These are phyloP conservation scores for Coemansia sp. DNA, from an alignment of 192 early-diverging fungal species.

Conservation along the genomic window DNA sequence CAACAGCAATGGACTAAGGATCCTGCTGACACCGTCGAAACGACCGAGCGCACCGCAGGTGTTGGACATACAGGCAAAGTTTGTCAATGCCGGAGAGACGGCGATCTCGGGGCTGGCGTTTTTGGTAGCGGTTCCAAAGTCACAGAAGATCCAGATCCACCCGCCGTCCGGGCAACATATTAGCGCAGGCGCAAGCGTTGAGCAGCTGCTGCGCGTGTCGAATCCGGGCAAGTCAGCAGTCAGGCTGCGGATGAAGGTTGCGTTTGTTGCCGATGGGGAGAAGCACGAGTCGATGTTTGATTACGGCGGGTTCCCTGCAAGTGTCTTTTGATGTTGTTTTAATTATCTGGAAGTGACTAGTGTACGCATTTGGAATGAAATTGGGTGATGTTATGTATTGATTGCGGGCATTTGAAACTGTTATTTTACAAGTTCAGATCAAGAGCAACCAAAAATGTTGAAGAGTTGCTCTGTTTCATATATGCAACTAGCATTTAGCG, in stretches of 20 bases:
- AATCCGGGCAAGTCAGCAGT: conserved; percentile 72
- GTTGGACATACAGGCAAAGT: conserved; percentile 68
- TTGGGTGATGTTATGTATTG: too few relatives aligned
- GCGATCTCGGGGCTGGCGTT: conserved; percentile 70
- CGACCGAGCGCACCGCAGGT: conserved; percentile 60
- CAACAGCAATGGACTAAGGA: conserved; percentile 71
- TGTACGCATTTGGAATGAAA: too few relatives aligned
- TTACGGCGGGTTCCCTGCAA: conserved; percentile 41
- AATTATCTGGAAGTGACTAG: too few relatives aligned
- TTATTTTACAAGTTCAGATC: too few relatives aligned
- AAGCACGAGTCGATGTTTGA: conserved; percentile 39
- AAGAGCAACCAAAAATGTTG: too few relatives aligned
- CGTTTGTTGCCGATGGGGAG: conserved; percentile 24
- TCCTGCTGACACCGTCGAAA: conserved; percentile 74
- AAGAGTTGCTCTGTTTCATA: too few relatives aligned
- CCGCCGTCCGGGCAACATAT: conserved; percentile 72
- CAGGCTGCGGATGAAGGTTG: conserved; percentile 56
- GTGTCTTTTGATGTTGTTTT: conserved; percentile 15
- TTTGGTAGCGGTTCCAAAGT: conserved; percentile 93
- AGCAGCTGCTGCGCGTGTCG: conserved; percentile 80
- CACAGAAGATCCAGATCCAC: conserved; percentile 82
- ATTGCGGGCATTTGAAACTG: too few relatives aligned
- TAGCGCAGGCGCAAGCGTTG: conserved; percentile 60
- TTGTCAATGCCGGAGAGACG: conserved; percentile 62
- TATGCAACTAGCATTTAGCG: too few relatives aligned